A percentile compares a stretch with the other conserved stretches of the same genome.
phyloP scores from a whole-genome alignment of 2,329 filamentous ascomycete genomes.

The Amesomyces nigricolor region DNA sequence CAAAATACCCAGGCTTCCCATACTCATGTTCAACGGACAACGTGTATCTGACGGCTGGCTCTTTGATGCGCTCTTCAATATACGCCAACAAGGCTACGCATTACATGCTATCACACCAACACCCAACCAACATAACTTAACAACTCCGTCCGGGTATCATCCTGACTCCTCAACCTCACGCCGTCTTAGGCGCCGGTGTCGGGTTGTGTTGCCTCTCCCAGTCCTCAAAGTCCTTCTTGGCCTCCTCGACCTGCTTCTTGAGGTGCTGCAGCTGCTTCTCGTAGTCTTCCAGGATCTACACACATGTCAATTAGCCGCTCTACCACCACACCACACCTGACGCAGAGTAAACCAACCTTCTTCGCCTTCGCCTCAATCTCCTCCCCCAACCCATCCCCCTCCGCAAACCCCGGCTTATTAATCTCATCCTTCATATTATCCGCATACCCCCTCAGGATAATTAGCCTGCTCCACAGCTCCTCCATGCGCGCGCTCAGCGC shows the following conservation, averaged over 20 bases:
- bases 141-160: constrained; percentile 11
- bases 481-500: constrained; percentile 70
- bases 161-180: not conserved
- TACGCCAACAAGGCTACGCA: not conserved
- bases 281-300: constrained; percentile 71
- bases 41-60: too few species aligned
- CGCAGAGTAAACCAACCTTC: constrained; percentile 50
- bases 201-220: constrained; percentile 49
- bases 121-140: not conserved
- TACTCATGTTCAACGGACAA: too few species aligned
- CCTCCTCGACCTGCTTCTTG: constrained; percentile 63
- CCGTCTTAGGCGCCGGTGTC: constrained; percentile 29
- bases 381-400: constrained; percentile 57
- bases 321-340: too few species aligned
- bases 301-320: constrained; percentile 19
- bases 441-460: constrained; percentile 67
- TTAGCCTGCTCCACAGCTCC: constrained; percentile 79
- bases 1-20: too few species aligned
- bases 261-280: constrained; percentile 74
- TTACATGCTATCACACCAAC: not conserved
- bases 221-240: constrained; percentile 51
- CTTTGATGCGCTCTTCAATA: not conserved
- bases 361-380: constrained; percentile 67
- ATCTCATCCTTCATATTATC: constrained; percentile 68
- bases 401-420: constrained; percentile 56